Evolutionary conservation across 176 grass and related monocot species (phyloP).

Genomic region (Poa annua): DNA sequence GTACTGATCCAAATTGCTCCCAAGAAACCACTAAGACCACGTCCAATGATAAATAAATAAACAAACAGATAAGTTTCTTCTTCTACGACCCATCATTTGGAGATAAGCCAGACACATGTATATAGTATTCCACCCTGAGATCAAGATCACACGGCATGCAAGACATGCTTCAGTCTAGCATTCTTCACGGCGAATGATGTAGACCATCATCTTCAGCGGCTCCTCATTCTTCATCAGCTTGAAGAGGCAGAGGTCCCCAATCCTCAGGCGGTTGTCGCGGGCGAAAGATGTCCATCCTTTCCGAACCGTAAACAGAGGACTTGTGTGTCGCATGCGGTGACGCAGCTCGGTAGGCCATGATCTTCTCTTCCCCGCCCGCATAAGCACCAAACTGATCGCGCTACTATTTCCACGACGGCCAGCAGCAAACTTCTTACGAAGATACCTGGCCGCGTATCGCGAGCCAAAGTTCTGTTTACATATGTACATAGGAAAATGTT

Average conservation of each 20-base stretch:
- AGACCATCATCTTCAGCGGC: background rate
- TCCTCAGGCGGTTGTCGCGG: background rate
- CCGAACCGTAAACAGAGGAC: background rate
- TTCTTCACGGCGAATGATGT: background rate
- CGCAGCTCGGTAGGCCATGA: background rate
- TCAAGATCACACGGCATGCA: background rate
- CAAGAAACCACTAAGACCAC: background rate
- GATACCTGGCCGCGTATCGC: background rate
- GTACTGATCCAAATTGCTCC: background rate
- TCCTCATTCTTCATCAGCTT: background rate
- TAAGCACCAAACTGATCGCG: background rate
- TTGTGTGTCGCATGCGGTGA: background rate
- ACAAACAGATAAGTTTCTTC: background rate
- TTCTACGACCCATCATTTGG: background rate
- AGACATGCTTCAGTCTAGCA: slow-evolving; percentile 3
- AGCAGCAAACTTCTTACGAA: background rate
- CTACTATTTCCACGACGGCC: background rate
- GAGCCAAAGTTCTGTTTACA: background rate
- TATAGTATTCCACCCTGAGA: background rate
- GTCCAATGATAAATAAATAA: background rate
- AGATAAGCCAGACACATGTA: background rate
- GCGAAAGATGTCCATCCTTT: background rate
- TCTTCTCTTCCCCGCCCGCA: background rate
- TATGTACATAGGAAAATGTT: background rate
- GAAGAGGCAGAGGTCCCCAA: background rate